These are phyloP conservation scores for Penstemon davidsonii DNA, from an alignment of 257 asterid species.

Conservation along the genomic window DNA sequence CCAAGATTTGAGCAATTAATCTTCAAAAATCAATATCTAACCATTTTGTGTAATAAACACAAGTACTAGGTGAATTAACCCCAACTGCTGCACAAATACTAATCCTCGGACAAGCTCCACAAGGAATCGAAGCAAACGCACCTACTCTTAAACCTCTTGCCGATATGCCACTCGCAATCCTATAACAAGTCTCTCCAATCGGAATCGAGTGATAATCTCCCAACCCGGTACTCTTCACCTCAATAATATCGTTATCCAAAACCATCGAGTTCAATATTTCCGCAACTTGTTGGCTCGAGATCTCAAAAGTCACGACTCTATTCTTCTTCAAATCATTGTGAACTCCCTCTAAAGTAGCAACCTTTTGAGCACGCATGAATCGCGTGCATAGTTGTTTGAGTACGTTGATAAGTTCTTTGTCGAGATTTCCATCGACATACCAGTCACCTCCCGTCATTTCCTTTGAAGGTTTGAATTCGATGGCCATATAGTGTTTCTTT, in stretches of 20 bases:
- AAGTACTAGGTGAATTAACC: constrained; percentile 23
- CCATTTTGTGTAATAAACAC: no score
- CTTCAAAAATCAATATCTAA: no score
- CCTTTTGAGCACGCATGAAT: constrained; percentile 27
- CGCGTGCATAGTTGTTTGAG: constrained; percentile 36
- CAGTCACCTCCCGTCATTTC: constrained; percentile 67
- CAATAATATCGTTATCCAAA: constrained; percentile 53
- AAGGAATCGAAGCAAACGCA: constrained; percentile 40
- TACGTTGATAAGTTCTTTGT: constrained; percentile 33
- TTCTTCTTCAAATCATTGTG: constrained; percentile 27
- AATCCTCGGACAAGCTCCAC: constrained; percentile 21
- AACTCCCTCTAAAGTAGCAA: constrained; percentile 27
- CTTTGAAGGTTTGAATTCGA: constrained; percentile 58
- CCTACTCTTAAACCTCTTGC: constrained; percentile 38
- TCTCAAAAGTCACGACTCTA: constrained; percentile 22
- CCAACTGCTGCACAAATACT: constrained; percentile 61
- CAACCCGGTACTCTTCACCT: constrained; percentile 51
- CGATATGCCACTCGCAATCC: constrained; percentile 33
- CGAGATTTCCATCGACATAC: constrained; percentile 58
- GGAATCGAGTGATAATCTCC: constrained; percentile 52
- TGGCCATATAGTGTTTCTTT: constrained; percentile 44
- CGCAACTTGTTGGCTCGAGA: constrained; percentile 38
- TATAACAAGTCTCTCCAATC: constrained; percentile 49
- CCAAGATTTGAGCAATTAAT: no score
- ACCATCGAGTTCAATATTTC: constrained; percentile 55